These are phyloP conservation scores for Talaromyces sp. DNA, from an alignment of 2,329 filamentous ascomycete species.

Conservation along the genomic window DNA sequence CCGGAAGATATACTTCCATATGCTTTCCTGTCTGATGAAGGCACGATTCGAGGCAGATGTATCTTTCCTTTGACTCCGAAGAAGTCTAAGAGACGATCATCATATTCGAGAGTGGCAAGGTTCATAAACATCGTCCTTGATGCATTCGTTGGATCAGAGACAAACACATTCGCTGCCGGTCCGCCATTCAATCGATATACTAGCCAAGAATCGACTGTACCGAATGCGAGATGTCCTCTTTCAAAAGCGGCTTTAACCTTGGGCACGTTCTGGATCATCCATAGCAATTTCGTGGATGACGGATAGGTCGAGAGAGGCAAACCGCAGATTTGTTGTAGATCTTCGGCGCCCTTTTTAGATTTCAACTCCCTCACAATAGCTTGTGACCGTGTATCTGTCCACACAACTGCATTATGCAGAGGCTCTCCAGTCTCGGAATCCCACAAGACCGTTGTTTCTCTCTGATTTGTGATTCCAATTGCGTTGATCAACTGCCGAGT, in stretches of 20 bases:
- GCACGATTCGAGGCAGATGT: slow-evolving; percentile 73
- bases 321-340: slow-evolving; percentile 68
- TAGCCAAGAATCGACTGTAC: slow-evolving; percentile 85
- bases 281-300: slow-evolving; percentile 78
- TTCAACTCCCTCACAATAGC: slow-evolving; percentile 74
- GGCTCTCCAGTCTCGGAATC: slow-evolving; percentile 75
- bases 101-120: slow-evolving; percentile 73
- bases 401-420: slow-evolving; percentile 80
- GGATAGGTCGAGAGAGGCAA: slow-evolving; percentile 85
- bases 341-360: slow-evolving; percentile 61
- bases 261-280: slow-evolving; percentile 73
- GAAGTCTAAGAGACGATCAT: slow-evolving; percentile 72
- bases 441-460: slow-evolving; percentile 86
- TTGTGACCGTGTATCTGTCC: slow-evolving; percentile 81
- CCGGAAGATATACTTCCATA: slow-evolving; percentile 68
- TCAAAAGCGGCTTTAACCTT: slow-evolving; percentile 72
- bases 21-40: slow-evolving; percentile 69
- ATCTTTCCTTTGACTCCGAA: slow-evolving; percentile 75
- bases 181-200: slow-evolving; percentile 77
- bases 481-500: slow-evolving; percentile 64
- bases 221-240: slow-evolving; percentile 72
- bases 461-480: slow-evolving; percentile 85
- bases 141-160: slow-evolving; percentile 84
- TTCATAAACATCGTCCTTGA: slow-evolving; percentile 95
- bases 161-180: slow-evolving; percentile 64